Base-by-base conservation (phyloP, 2,329 filamentous ascomycete genomes). In the Beauveria sp. region DNA sequence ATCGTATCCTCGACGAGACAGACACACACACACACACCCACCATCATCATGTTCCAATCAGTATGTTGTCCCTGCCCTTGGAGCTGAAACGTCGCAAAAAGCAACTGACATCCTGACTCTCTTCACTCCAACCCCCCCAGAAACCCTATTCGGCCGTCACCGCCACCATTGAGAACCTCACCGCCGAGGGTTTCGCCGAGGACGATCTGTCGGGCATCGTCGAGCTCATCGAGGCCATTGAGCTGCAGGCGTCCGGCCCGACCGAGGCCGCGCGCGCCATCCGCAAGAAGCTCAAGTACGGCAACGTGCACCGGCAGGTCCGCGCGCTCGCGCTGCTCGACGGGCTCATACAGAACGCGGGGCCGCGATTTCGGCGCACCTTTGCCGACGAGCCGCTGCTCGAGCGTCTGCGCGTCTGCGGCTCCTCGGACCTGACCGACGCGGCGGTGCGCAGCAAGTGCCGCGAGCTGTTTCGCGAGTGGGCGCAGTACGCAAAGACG, bases 261-360 rank as follows among this genome's bases (percentile, higher is more conserved):
- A 84, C 85, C 14, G 94, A 99, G 78, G 92, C 92, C 62, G 91
- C 93, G 59, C 86, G 94, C 70, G 92, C 94, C 53, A 84, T 99
- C 68, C 86, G 94, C 63, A 99, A 99, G 84, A 97, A 97, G 79
- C 84, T 99, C 82, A 99, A 99, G 78, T 97, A 99, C 75, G 94
- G 94, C 68, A 96, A 86, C 69, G 82, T 90, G n/a, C 93, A 97
- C 74, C 88, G 92, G 55, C 94, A 99, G 74, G 81, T 97, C 40
- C 86, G 94, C 63, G 90, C 94, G 41, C 83, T 99, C 24, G 88
- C 89, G 12, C 87, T 99, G 55, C 83, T 99, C 2, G 94, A 99
- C 72, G 92, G 90, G 47, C 81, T 99, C 44, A 94, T 99, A 63
- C 91, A 97, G 71, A 99, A 99, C 76, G 92, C 92, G 2, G 93